Evolutionary conservation across 2,329 filamentous ascomycete species (phyloP).

Genomic region (Sporothrix euskadiensis): DNA sequence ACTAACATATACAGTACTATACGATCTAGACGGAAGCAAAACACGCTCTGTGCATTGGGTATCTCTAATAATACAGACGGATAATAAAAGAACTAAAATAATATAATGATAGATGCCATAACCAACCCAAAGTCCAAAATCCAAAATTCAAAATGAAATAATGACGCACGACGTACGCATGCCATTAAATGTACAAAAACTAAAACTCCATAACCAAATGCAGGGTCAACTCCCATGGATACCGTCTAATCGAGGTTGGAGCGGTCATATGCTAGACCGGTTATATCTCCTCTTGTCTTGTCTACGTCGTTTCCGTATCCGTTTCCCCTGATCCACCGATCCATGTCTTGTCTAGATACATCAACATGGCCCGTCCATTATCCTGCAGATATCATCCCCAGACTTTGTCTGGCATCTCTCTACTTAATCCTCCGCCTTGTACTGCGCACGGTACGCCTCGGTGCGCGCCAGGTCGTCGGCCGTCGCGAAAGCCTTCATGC

Average conservation of each 20-base stretch:
- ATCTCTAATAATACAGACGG: slow-evolving; percentile 10
- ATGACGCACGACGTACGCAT: neutral
- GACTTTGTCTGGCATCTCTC: too few species aligned
- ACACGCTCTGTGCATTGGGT: neutral
- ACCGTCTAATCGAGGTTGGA: neutral
- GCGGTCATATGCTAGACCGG: neutral
- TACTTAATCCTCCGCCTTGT: slow-evolving; percentile 54
- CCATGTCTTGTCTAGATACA: neutral
- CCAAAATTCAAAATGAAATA: neutral
- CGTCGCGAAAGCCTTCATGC: slow-evolving; percentile 62
- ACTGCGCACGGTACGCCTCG: slow-evolving; percentile 71
- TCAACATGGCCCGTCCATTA: neutral
- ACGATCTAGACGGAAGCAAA: neutral
- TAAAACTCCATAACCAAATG: slow-evolving; percentile 4
- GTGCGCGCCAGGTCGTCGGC: slow-evolving; percentile 65
- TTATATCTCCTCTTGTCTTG: neutral
- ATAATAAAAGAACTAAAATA: neutral
- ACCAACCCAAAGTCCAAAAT: neutral
- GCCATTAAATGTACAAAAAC: neutral
- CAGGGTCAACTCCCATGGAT: neutral
- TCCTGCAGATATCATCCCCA: neutral
- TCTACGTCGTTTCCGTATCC: neutral
- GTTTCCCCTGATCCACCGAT: too few species aligned
- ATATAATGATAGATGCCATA: neutral
- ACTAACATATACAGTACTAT: slow-evolving; percentile 17